phyloP scores from a whole-genome alignment of 1,284 basidiomycete species.

The Xerocomus nothofagi region DNA sequence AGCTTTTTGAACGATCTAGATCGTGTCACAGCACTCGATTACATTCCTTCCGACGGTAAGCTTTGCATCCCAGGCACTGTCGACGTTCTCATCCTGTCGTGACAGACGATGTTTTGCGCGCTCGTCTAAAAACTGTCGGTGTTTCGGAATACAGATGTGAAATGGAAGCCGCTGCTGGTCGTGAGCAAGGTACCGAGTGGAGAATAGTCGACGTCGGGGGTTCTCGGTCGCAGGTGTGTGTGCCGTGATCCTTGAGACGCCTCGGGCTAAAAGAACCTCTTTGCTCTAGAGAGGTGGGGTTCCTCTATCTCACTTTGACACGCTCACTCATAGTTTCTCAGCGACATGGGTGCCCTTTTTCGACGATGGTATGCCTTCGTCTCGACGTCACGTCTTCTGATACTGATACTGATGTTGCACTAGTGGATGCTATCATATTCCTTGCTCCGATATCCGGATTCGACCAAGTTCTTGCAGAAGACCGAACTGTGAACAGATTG shows the following conservation, averaged over 20 bases:
- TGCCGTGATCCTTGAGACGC: slow-evolving; percentile 1
- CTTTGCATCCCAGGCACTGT: background rate
- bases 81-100: slow-evolving; percentile 6
- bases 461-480: slow-evolving; percentile 73
- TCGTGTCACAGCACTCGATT: slow-evolving; percentile 60
- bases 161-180: slow-evolving; percentile 67
- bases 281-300: slow-evolving; percentile 28
- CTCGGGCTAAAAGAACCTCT: slow-evolving; percentile 12
- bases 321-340: slow-evolving; percentile 23
- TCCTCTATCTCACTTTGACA: background rate
- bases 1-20: slow-evolving; percentile 74
- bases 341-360: slow-evolving; percentile 76
- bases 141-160: slow-evolving; percentile 77
- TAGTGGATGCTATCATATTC: slow-evolving; percentile 77
- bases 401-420: background rate
- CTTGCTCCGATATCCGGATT: slow-evolving; percentile 79
- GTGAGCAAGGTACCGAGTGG: slow-evolving; percentile 75
- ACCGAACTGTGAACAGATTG: slow-evolving; percentile 67
- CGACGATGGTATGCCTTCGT: slow-evolving; percentile 55
- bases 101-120: slow-evolving; percentile 70
- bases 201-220: slow-evolving; percentile 79
- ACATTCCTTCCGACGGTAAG: slow-evolving; percentile 68
- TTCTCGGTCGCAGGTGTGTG: slow-evolving; percentile 66
- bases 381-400: slow-evolving; percentile 7
- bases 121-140: slow-evolving; percentile 73